phyloP scores from a whole-genome alignment of 352 stramenopile species.

The Saprolegnia diclina region DNA sequence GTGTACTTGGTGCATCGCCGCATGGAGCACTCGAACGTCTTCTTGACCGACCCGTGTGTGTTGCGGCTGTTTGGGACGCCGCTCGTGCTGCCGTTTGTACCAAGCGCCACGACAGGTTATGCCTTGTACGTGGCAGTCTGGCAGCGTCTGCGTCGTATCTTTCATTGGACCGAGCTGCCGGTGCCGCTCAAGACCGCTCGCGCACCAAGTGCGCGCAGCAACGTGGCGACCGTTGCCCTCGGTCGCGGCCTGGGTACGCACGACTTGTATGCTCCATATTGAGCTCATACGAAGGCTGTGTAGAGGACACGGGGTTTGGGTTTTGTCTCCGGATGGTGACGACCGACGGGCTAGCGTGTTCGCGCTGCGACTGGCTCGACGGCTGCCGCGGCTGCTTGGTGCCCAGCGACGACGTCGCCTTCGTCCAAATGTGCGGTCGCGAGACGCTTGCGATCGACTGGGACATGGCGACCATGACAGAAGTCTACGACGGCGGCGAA shows the following conservation, averaged over 20 bases:
- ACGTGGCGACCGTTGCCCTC: slow-evolving; percentile 55
- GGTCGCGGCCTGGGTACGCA: slow-evolving; percentile 42
- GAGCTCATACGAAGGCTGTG: too few relatives aligned
- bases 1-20: slow-evolving; percentile 80
- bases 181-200: neutral
- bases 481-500: slow-evolving; percentile 82
- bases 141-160: slow-evolving; percentile 72
- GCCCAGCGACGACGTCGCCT: slow-evolving; percentile 39
- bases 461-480: slow-evolving; percentile 81
- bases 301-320: slow-evolving; percentile 44
- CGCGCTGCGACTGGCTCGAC: slow-evolving; percentile 83
- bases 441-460: slow-evolving; percentile 87
- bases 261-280: too few relatives aligned
- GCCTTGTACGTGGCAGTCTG: slow-evolving; percentile 76
- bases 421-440: slow-evolving; percentile 52
- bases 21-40: slow-evolving; percentile 72
- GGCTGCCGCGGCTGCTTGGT: slow-evolving; percentile 83
- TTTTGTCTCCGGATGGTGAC: slow-evolving; percentile 82
- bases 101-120: slow-evolving; percentile 54
- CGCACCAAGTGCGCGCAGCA: slow-evolving; percentile 31
- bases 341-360: slow-evolving; percentile 74
- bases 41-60: slow-evolving; percentile 74
- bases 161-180: slow-evolving; percentile 70
- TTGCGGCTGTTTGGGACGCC: slow-evolving; percentile 74
- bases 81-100: slow-evolving; percentile 62